These are phyloP conservation scores for Nicotiana undulata DNA, from an alignment of 257 asterid genomes.

Conservation along the genomic window DNA sequence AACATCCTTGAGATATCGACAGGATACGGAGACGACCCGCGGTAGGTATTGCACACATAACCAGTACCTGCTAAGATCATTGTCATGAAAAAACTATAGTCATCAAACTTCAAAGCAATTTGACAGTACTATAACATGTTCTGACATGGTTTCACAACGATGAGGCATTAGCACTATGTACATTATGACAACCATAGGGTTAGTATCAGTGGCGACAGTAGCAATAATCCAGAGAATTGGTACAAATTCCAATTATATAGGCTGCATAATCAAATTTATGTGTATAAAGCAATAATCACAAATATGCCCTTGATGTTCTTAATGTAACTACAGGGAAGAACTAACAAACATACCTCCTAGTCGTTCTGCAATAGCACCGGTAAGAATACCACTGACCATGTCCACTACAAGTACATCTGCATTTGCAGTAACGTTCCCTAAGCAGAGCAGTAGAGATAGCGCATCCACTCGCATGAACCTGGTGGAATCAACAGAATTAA, in stretches of 20 bases:
- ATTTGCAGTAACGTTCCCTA: constrained; percentile 75
- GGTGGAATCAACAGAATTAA: constrained; percentile 16
- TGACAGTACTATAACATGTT: not conserved
- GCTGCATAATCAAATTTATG: not conserved
- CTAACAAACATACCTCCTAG: constrained; percentile 63
- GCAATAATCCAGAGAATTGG: not conserved
- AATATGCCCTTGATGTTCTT: not conserved
- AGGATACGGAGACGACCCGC: constrained; percentile 48
- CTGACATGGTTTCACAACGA: not conserved
- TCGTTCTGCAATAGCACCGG: constrained; percentile 92
- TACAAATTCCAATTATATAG: not conserved
- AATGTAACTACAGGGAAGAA: not conserved
- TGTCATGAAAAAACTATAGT: not conserved
- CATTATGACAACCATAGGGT: not conserved
- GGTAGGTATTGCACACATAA: constrained; percentile 73
- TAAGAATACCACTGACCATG: constrained; percentile 70
- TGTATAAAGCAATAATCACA: not conserved
- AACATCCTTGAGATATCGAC: constrained; percentile 71
- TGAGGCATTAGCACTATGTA: not conserved
- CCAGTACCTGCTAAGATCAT: constrained; percentile 57
- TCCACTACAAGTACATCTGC: constrained; percentile 86
- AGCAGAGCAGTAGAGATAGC: constrained; percentile 69
- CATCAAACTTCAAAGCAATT: not conserved
- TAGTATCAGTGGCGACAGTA: not conserved
- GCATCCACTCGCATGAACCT: constrained; percentile 91